These are phyloP conservation scores for Hapsidospora chrysogenum DNA, from an alignment of 495 filamentous ascomycete genomes.

Conservation along the genomic window DNA sequence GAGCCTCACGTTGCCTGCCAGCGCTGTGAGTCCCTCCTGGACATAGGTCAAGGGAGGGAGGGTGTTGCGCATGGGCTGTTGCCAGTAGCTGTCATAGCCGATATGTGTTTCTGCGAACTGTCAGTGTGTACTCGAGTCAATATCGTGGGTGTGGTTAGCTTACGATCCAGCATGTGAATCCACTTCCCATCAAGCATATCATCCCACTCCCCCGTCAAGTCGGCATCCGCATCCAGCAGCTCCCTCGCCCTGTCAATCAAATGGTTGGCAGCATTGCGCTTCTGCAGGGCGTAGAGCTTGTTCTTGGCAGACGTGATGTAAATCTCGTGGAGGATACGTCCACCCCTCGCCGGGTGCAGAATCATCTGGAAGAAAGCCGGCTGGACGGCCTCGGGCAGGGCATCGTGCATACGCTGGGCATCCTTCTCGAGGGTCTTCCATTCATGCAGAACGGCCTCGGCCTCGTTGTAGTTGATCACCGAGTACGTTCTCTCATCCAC, in stretches of 20 bases:
- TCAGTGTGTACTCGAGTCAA: too few species aligned
- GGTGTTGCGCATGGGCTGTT: conserved; percentile 62
- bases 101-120: too few species aligned
- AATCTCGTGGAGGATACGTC: conserved; percentile 45
- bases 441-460: conserved; percentile 42
- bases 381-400: conserved; percentile 26
- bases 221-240: too few species aligned
- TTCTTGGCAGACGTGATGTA: conserved; percentile 45
- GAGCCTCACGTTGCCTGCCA: conserved; percentile 49
- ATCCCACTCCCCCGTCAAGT: conserved; percentile 46
- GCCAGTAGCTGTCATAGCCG: conserved; percentile 17
- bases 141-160: too few species aligned
- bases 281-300: conserved; percentile 43
- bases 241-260: conserved; percentile 41
- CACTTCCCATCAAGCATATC: conserved; percentile 50
- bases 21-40: conserved; percentile 24
- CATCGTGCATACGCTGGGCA: conserved; percentile 39
- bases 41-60: conserved; percentile 42
- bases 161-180: too few species aligned
- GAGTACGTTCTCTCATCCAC: conserved; percentile 47
- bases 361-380: conserved; percentile 55
- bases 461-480: conserved; percentile 55
- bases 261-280: conserved; percentile 48
- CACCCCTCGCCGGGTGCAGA: conserved; percentile 52
- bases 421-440: conserved; percentile 39